A percentile compares a stretch with the other conserved stretches of the same genome.
Conservation (phyloP, 176 grass and related monocot genomes). For the Secale cereale region DNA sequence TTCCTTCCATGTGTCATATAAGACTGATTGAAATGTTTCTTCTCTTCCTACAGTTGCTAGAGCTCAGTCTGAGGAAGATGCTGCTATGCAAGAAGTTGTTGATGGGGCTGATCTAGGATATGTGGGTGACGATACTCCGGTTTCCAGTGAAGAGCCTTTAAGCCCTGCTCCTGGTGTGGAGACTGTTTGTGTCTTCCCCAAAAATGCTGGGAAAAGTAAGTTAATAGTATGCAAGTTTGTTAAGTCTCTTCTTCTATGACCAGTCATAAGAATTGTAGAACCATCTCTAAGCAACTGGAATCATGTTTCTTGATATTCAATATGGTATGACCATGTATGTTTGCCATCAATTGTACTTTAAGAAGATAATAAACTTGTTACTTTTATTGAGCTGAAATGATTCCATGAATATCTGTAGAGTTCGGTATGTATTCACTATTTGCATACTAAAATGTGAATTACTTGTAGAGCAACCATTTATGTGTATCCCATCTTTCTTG, state of each 20-base stretch:
- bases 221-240: neutral
- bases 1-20: neutral
- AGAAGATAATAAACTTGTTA: neutral
- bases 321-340: neutral
- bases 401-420: neutral
- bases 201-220: conserved; percentile 92
- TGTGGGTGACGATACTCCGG: conserved; percentile 86
- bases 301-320: neutral
- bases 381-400: neutral
- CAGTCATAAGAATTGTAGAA: neutral
- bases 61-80: conserved; percentile 80
- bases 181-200: conserved; percentile 82
- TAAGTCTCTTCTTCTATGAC: neutral
- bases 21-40: neutral
- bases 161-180: conserved; percentile 70
- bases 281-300: neutral
- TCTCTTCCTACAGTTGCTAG: conserved; percentile 46
- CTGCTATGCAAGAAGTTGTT: conserved; percentile 77
- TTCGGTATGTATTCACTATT: neutral
- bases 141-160: conserved; percentile 59
- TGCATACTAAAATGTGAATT: neutral
- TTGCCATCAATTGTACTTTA: neutral
- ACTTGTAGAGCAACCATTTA: neutral
- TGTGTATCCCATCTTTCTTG: neutral
- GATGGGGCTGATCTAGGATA: conserved; percentile 83